Evolutionary conservation across 768 basidiomycete species (phyloP).

Genomic region (Lentinula sp.): DNA sequence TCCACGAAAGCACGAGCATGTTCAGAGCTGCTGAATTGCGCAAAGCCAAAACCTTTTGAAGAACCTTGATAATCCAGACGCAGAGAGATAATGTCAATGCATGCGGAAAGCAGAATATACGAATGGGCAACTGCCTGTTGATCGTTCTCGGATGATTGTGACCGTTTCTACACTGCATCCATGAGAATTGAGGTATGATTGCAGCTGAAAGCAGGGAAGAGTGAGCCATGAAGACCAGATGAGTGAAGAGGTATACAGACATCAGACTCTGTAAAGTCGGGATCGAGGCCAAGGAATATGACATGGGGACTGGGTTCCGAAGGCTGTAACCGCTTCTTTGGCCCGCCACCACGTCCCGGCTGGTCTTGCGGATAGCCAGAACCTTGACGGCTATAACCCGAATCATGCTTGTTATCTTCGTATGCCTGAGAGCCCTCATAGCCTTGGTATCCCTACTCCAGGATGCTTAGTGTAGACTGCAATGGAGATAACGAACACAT

Average conservation of each 20-base stretch:
- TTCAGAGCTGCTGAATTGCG: conserved; percentile 81
- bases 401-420: conserved; percentile 12
- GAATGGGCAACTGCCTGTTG: conserved; percentile 91
- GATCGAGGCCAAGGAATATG: conserved; percentile 91
- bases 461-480: conserved; percentile 30
- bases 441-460: conserved; percentile 43
- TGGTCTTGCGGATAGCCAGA: conserved; percentile 53
- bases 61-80: conserved; percentile 71
- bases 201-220: conserved; percentile 47
- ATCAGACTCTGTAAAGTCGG: conserved; percentile 89
- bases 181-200: conserved; percentile 66
- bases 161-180: conserved; percentile 79
- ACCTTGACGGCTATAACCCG: conserved; percentile 17
- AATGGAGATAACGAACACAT: conserved; percentile 1
- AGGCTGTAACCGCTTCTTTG: conserved; percentile 74
- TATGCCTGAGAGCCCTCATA: conserved; percentile 21
- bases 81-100: conserved; percentile 70
- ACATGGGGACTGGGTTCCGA: conserved; percentile 90
- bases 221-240: conserved; percentile 27
- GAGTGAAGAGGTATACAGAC: conserved; percentile 39
- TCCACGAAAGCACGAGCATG: conserved; percentile 90
- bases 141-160: conserved; percentile 94
- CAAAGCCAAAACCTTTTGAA: conserved; percentile 97
- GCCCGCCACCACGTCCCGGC: conserved; percentile 25
- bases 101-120: conserved; percentile 55